Conservation (phyloP, 1,139 yeast genomes). For the Candida pseudoviswanathii region DNA sequence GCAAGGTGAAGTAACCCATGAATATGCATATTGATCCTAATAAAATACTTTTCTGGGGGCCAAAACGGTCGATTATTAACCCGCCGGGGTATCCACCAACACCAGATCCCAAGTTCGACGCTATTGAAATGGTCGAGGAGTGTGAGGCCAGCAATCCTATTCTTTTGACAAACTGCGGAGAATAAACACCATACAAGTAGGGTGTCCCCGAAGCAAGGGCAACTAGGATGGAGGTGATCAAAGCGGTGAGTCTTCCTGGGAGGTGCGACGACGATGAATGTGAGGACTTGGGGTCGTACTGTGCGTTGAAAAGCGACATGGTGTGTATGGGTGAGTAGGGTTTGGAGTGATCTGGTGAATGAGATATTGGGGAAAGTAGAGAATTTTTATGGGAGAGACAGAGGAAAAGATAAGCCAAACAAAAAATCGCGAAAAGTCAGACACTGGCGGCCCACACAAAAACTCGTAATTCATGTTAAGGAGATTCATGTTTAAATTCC, state of each 20-base stretch:
- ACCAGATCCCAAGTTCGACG: conserved; percentile 64
- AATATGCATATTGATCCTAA: conserved; percentile 56
- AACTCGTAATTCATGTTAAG: too few species aligned
- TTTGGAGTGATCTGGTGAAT: too few species aligned
- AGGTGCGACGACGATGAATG: conserved; percentile 7
- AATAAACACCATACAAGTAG: conserved; percentile 68
- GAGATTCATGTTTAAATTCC: too few species aligned
- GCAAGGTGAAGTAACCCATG: conserved; percentile 39
- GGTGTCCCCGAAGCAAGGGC: conserved; percentile 65
- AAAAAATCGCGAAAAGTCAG: too few species aligned
- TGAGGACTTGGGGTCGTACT: neutral
- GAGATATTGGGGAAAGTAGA: too few species aligned
- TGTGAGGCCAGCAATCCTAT: conserved; percentile 61
- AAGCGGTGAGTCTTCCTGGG: conserved; percentile 18
- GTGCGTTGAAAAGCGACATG: neutral
- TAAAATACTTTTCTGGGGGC: conserved; percentile 54
- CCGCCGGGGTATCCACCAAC: conserved; percentile 75
- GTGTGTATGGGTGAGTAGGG: too few species aligned
- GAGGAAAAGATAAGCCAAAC: too few species aligned
- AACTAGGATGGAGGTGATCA: conserved; percentile 30
- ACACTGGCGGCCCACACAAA: too few species aligned
- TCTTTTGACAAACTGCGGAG: conserved; percentile 64
- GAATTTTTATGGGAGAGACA: too few species aligned
- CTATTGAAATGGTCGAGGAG: conserved; percentile 65
- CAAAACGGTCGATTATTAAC: conserved; percentile 58